Percentiles rank a stretch among this genome's conserved stretches.
Evolutionary conservation across 2,329 filamentous ascomycete species (phyloP).

Genomic region (Ceratocystis alfenasii): DNA sequence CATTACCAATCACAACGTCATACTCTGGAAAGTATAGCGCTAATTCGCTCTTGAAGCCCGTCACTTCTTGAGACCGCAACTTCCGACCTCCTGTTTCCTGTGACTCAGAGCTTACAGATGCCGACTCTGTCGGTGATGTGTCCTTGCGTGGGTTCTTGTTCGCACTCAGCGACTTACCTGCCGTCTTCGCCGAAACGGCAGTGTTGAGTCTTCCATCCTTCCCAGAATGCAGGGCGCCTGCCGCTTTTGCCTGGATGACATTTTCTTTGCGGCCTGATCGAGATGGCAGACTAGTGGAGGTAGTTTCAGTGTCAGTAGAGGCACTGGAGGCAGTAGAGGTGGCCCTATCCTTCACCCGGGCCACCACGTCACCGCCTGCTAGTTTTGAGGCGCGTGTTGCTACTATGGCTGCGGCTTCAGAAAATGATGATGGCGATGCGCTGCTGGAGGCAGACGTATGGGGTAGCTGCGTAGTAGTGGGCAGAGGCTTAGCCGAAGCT

Average conservation of each 20-base stretch:
- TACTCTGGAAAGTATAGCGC: constrained; percentile 87
- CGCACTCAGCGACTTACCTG: background rate
- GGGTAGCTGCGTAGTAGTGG: background rate
- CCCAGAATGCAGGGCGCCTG: background rate
- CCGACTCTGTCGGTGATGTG: constrained; percentile 27
- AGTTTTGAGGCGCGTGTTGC: constrained; percentile 19
- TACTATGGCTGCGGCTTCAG: constrained; percentile 21
- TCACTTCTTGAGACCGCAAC: constrained; percentile 74
- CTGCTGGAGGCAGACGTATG: background rate
- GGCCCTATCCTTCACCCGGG: constrained; percentile 8
- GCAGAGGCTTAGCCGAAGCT: background rate
- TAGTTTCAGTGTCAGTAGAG: background rate
- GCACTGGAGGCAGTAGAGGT: background rate
- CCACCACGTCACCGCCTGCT: constrained; percentile 15
- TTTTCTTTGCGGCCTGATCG: constrained; percentile 11
- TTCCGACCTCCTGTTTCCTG: constrained; percentile 60
- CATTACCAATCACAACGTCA: constrained; percentile 83
- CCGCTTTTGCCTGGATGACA: background rate
- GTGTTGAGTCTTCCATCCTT: background rate
- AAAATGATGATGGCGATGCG: constrained; percentile 1
- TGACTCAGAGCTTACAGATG: constrained; percentile 32
- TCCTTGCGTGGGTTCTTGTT: background rate
- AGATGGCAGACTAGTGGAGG: constrained; percentile 7
- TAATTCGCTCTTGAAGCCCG: constrained; percentile 80
- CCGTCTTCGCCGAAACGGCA: background rate